A percentile compares a stretch with the other conserved stretches of the same genome.
phyloP scores from a whole-genome alignment of 108 stramenopile genomes.

The Phaeodactylum tricornutum region DNA sequence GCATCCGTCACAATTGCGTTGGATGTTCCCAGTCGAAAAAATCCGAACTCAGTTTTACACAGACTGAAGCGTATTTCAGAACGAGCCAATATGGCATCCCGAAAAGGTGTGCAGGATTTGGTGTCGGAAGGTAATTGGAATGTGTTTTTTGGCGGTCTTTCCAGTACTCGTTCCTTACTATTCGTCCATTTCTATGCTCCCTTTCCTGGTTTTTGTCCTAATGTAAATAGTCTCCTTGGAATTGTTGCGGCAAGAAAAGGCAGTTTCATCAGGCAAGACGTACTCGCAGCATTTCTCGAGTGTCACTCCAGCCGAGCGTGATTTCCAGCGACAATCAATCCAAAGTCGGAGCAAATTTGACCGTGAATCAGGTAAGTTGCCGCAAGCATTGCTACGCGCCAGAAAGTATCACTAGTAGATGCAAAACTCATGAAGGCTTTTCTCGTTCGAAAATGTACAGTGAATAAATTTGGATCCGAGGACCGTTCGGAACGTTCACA shows the following conservation, averaged over 20 bases:
- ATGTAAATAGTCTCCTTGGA: slow-evolving; percentile 53
- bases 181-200: background rate
- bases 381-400: background rate
- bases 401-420: no score
- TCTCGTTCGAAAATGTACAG: background rate
- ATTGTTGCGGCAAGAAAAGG: slow-evolving; percentile 36
- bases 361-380: slow-evolving; percentile 29
- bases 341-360: slow-evolving; percentile 53
- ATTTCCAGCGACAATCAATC: slow-evolving; percentile 33
- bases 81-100: slow-evolving; percentile 33
- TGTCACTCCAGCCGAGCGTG: slow-evolving; percentile 30
- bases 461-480: slow-evolving; percentile 36
- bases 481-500: slow-evolving; percentile 16
- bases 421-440: background rate
- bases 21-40: slow-evolving; percentile 42
- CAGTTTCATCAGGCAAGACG: slow-evolving; percentile 37
- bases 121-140: slow-evolving; percentile 13
- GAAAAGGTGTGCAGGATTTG: slow-evolving; percentile 51
- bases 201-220: no score
- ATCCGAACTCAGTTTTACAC: slow-evolving; percentile 33
- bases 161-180: background rate
- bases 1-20: slow-evolving; percentile 37
- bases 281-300: slow-evolving; percentile 22
- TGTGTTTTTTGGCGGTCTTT: background rate
- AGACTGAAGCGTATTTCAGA: slow-evolving; percentile 18